Evolutionary conservation across 768 basidiomycete genomes (phyloP).

Genomic region (Hericium erinaceus): DNA sequence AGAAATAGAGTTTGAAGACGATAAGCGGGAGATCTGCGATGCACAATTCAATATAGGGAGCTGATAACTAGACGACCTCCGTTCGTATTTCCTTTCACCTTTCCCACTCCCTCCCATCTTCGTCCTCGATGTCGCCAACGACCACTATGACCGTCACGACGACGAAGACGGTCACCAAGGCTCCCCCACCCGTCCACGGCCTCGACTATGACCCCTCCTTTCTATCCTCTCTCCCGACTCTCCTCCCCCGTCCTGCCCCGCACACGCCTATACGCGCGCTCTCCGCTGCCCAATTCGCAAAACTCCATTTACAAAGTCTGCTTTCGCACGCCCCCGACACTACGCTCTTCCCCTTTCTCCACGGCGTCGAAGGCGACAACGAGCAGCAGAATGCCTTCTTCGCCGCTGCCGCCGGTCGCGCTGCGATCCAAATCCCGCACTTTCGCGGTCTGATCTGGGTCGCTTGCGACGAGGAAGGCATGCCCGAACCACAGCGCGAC

Average conservation of each 20-base stretch:
- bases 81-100: neutral
- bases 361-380: conserved; percentile 79
- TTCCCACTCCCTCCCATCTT: neutral
- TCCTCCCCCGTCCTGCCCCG: conserved; percentile 27
- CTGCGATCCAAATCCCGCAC: conserved; percentile 25
- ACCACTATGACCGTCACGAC: neutral
- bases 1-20: neutral
- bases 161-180: neutral
- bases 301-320: conserved; percentile 54
- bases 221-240: conserved; percentile 19
- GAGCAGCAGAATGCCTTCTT: conserved; percentile 78
- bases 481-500: conserved; percentile 16
- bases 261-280: conserved; percentile 34
- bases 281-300: conserved; percentile 40
- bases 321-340: conserved; percentile 69
- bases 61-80: neutral
- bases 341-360: conserved; percentile 82
- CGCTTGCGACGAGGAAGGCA: conserved; percentile 57
- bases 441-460: conserved; percentile 77
- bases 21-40: neutral
- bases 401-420: conserved; percentile 22
- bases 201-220: conserved; percentile 17
- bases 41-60: neutral
- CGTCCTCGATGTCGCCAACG: neutral
- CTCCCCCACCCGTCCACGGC: conserved; percentile 7